Base-by-base conservation (phyloP, 2,329 filamentous ascomycete genomes). In the Alternaria sp. region DNA sequence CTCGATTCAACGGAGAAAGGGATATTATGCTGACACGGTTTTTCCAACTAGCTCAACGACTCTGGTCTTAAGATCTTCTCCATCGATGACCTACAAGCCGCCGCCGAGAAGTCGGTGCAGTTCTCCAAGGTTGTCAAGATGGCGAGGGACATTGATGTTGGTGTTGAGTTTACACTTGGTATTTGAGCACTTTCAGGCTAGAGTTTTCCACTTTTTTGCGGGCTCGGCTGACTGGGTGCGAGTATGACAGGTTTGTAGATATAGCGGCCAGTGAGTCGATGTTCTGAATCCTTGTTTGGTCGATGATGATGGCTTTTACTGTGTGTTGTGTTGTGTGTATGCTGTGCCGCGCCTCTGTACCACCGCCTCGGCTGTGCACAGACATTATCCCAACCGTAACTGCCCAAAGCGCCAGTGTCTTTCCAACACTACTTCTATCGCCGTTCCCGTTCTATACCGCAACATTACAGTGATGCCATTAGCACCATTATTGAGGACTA, bases 91-190 rank as follows among this genome's bases (percentile, higher is more conserved):
- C 88, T 99, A 75, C 95, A 99, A 85, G 95, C 84, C 79, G 95
- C 95, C 43, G 95, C 95, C 68, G 95, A 98, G 88, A 98, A 97
- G 87, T 92, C 94, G 30, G 95, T 99, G 68, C 94, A 99, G 83
- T 94, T 99, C 82, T 97, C 93, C 75, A 98, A 97, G 89, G 92
- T 99, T 71, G 95, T 99, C 76, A 98, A 98, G 90, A 92, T 97
- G 90, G 92, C 95, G 74, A 92, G 94, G 75, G 94, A 97, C 74
- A 97, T 97, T 77, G 95, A 98, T 77, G 94, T 98, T 69, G 94
- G 94, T 74, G 94, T 98, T 62, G 78, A 80, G 56, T 80, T 79
- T 66, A 80, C 76, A 60, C 76, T 80, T 62, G 94, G 93, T 84
- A 97, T 97, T 85, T 98, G 92, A 72, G 55, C 61, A 53, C 55